Conservation (phyloP, 2,329 filamentous ascomycete species). For the Colletotrichum sp. region DNA sequence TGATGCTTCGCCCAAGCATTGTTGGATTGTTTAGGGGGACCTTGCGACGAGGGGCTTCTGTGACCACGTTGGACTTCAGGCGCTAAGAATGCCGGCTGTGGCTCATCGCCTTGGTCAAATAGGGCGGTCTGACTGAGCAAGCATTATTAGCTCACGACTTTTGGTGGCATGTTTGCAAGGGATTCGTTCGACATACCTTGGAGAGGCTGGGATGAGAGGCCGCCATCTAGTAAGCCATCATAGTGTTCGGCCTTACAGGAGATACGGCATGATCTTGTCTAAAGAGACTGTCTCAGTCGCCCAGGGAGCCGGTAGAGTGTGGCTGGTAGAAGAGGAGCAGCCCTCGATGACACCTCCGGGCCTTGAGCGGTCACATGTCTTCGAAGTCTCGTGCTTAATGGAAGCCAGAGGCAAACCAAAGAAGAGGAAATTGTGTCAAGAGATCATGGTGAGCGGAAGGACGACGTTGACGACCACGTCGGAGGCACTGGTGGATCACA, state of each 20-base stretch:
- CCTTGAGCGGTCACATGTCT: neutral
- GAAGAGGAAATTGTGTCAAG: neutral
- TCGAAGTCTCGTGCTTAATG: neutral
- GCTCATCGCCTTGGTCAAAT: neutral
- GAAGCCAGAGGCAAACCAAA: neutral
- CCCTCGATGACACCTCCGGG: neutral
- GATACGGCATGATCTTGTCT: neutral
- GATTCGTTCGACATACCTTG: neutral
- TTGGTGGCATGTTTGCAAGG: neutral
- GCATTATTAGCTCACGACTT: neutral
- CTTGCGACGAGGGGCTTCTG: neutral
- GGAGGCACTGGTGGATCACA: neutral
- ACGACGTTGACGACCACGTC: neutral
- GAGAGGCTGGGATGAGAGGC: neutral
- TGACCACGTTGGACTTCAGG: neutral
- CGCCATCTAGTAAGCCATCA: neutral
- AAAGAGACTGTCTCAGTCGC: neutral
- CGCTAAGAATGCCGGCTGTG: neutral
- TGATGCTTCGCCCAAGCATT: neutral
- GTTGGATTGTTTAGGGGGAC: neutral
- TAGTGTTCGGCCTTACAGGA: neutral
- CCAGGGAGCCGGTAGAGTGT: neutral
- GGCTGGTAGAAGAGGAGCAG: neutral
- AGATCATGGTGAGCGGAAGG: neutral
- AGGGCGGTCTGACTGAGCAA: neutral